Conservation (phyloP, 1,139 yeast species). For the Lodderomyces margitis region DNA sequence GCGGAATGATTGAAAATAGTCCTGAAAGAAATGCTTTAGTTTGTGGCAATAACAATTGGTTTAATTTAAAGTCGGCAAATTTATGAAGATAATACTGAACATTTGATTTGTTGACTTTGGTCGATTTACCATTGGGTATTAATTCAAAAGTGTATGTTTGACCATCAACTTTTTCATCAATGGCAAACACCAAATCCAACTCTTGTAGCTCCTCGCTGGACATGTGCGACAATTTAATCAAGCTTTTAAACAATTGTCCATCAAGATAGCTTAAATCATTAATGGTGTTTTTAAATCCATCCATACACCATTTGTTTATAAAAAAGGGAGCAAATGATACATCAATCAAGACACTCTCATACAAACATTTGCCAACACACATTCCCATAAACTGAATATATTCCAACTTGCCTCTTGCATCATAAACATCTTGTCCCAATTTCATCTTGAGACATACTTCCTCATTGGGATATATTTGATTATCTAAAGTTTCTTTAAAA, state of each 20-base stretch:
- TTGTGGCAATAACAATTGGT: constrained; percentile 58
- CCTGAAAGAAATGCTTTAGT: constrained; percentile 70
- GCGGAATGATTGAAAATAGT: constrained; percentile 61
- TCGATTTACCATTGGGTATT: constrained; percentile 50
- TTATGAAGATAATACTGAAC: constrained; percentile 74
- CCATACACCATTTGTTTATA: constrained; percentile 62
- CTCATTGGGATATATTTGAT: constrained; percentile 76
- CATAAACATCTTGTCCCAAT: constrained; percentile 25
- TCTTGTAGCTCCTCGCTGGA: constrained; percentile 53
- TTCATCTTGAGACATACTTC: constrained; percentile 39
- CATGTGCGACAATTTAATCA: constrained; percentile 63
- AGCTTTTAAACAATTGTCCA: constrained; percentile 58
- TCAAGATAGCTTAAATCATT: constrained; percentile 80
- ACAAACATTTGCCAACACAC: constrained; percentile 86
- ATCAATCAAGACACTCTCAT: constrained; percentile 78
- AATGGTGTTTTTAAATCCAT: constrained; percentile 53
- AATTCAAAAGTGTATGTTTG: constrained; percentile 51
- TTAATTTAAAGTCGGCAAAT: constrained; percentile 76
- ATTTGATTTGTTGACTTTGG: constrained; percentile 59
- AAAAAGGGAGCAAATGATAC: constrained; percentile 86
- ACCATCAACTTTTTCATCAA: constrained; percentile 45
- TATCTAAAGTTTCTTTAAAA: constrained; percentile 48
- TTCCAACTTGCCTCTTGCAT: constrained; percentile 32
- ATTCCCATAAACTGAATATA: constrained; percentile 69
- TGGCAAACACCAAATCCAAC: constrained; percentile 66